A percentile compares a stretch with the other conserved stretches of the same genome.
Evolutionary conservation across 768 basidiomycete species (phyloP).

Genomic region (Lentinula detonsa): DNA sequence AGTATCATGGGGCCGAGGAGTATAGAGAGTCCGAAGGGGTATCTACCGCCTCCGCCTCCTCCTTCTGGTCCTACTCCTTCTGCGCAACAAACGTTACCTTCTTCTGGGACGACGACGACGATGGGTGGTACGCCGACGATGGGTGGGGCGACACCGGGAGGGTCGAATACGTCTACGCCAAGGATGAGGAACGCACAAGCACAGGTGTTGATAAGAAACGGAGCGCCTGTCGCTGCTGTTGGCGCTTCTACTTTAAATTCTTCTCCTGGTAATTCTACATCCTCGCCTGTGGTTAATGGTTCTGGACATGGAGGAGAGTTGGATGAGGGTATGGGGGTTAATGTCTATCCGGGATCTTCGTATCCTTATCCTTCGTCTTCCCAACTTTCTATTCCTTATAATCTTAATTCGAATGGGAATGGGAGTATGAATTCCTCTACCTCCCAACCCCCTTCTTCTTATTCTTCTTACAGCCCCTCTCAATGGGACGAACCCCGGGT

Average conservation of each 20-base stretch:
- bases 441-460: background rate
- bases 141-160: slow-evolving; percentile 8
- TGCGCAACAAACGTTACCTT: background rate
- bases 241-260: background rate
- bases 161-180: slow-evolving; percentile 14
- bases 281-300: background rate
- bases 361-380: background rate
- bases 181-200: slow-evolving; percentile 18
- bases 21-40: slow-evolving; percentile 33
- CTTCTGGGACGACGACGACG: slow-evolving; percentile 14
- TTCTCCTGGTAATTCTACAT: background rate
- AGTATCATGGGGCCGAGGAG: slow-evolving; percentile 46
- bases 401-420: background rate
- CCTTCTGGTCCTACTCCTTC: background rate
- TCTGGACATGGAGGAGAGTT: no score
- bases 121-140: slow-evolving; percentile 8
- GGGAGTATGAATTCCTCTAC: background rate
- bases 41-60: slow-evolving; percentile 24
- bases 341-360: no score
- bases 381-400: background rate
- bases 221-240: slow-evolving; percentile 19
- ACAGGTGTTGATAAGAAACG: slow-evolving; percentile 18
- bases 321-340: no score
- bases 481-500: slow-evolving; percentile 62
- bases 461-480: background rate